Percentiles rank a stretch among this genome's conserved stretches.
Evolutionary conservation across 352 stramenopile genomes (phyloP).

Genomic region (Phytophthora capsici): DNA sequence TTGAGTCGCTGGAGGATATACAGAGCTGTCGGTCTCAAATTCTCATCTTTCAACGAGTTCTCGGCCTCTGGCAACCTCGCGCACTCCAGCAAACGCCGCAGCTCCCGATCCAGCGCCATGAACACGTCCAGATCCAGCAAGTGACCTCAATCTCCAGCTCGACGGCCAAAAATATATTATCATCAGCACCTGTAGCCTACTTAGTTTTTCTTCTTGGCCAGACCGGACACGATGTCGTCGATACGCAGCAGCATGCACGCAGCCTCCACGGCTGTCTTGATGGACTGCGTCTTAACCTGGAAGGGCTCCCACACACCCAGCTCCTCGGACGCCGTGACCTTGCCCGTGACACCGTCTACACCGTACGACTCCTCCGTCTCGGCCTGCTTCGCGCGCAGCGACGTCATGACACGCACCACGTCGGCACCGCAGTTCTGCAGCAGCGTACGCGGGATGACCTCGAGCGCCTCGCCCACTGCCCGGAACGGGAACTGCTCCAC

Average conservation of each 20-base stretch:
- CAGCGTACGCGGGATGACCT: conserved; percentile 99
- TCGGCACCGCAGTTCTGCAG: conserved; percentile 99
- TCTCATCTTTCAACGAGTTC: conserved; percentile 18
- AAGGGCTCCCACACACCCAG: conserved; percentile 99
- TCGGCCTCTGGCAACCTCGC: conserved; percentile 44
- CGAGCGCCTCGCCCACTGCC: conserved; percentile 97
- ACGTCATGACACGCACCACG: conserved; percentile 98
- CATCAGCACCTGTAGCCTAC: conserved; percentile 5
- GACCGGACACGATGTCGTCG: conserved; percentile 99
- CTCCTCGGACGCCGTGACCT: conserved; percentile 95
- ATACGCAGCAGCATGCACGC: conserved; percentile 98
- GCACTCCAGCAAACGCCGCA: conserved; percentile 56
- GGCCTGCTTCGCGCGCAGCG: conserved; percentile 94
- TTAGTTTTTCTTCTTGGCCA: conserved; percentile 95
- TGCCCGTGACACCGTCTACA: conserved; percentile 87
- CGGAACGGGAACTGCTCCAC: conserved; percentile 98
- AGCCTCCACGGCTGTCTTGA: conserved; percentile 99
- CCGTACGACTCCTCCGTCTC: conserved; percentile 81
- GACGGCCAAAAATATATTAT: conserved; percentile 77
- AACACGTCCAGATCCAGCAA: conserved; percentile 1
- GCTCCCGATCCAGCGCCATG: conserved; percentile 65
- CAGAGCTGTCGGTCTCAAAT: conserved; percentile 31
- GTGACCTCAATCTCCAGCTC: conserved; percentile 49
- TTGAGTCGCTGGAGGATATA: conserved; percentile 49
- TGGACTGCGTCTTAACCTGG: conserved; percentile 99